A percentile compares a stretch with the other conserved stretches of the same genome.
Conservation (phyloP, 75 land plant genomes). For the Cryptomeria japonica region DNA sequence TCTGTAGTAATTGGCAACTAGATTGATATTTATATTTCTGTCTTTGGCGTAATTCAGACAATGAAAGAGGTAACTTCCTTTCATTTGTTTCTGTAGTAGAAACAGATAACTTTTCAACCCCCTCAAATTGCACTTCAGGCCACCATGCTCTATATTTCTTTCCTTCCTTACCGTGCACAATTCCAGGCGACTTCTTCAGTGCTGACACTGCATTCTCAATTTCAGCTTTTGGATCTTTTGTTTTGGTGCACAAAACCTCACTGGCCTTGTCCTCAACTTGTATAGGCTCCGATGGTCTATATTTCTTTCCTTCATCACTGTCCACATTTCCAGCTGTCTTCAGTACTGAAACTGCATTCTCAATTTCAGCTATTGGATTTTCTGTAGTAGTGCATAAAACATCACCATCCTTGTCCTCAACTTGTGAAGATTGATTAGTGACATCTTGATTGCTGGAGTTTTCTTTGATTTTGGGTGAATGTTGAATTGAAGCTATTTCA, state of each 20-base stretch:
- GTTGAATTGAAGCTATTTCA: background rate
- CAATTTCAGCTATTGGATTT: background rate
- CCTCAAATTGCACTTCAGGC: background rate
- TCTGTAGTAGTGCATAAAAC: background rate
- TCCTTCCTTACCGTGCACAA: slow-evolving; percentile 2
- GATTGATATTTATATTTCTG: background rate
- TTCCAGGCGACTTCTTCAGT: background rate
- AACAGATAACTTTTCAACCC: background rate
- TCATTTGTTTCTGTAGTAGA: background rate
- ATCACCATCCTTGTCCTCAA: background rate
- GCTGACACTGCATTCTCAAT: background rate
- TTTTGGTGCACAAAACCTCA: background rate
- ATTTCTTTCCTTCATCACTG: background rate
- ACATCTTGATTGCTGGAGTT: background rate
- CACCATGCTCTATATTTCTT: slow-evolving; percentile 13
- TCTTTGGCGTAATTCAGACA: slow-evolving; percentile 4
- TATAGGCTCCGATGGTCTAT: background rate
- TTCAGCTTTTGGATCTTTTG: background rate
- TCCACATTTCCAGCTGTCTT: slow-evolving; percentile 1
- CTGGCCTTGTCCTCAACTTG: background rate
- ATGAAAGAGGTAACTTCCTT: background rate
- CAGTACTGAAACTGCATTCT: background rate
- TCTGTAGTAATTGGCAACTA: background rate
- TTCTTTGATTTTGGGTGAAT: slow-evolving; percentile 4
- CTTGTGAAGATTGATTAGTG: background rate